Conservation (phyloP, 2,329 filamentous ascomycete genomes). For the Trichoderma atroviride region DNA sequence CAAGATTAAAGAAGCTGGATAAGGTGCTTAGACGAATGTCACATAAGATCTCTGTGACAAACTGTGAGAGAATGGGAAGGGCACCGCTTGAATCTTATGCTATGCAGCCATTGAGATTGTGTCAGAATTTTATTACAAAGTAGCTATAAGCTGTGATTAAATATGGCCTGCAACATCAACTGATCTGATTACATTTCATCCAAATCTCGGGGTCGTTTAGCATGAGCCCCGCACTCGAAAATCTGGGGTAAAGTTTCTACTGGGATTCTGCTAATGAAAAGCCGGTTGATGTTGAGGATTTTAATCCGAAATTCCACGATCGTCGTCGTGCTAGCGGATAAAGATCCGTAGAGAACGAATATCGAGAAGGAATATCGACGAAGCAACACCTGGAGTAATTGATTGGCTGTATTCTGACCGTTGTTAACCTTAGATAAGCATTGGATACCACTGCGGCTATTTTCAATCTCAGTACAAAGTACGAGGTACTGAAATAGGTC, state of each 20-base stretch:
- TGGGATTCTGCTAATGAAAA: neutral
- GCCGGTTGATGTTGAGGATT: neutral
- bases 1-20: neutral
- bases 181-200: neutral
- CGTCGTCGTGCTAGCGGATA: neutral
- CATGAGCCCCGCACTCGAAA: neutral
- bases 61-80: neutral
- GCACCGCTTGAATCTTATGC: neutral
- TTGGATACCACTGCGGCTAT: neutral
- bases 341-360: neutral
- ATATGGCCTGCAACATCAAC: neutral
- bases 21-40: neutral
- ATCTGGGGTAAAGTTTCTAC: constrained; percentile 23
- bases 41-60: neutral
- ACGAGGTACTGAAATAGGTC: neutral
- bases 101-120: neutral
- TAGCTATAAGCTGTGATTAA: neutral
- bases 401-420: neutral
- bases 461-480: neutral
- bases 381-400: neutral
- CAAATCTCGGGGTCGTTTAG: neutral
- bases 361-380: neutral
- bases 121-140: neutral
- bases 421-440: neutral
- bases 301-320: constrained; percentile 2